These are phyloP conservation scores for Sphaerobolus stellatus DNA, from an alignment of 1,284 basidiomycete genomes.

Conservation along the genomic window DNA sequence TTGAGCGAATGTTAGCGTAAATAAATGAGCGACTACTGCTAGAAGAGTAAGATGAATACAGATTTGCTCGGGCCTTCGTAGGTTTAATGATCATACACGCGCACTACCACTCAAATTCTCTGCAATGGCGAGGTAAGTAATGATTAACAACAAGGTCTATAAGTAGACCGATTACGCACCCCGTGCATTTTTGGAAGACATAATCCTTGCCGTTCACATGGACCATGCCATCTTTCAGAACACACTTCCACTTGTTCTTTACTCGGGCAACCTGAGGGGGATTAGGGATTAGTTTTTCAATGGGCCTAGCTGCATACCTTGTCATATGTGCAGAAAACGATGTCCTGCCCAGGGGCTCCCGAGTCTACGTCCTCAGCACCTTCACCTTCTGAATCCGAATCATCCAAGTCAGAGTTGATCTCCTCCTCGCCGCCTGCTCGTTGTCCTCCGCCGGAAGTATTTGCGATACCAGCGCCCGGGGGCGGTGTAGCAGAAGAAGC, in stretches of 20 bases:
- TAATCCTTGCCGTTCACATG: conserved; percentile 97
- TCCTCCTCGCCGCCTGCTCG: conserved; percentile 18
- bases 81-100: too few species aligned
- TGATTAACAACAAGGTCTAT: too few species aligned
- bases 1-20: neutral
- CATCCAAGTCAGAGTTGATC: conserved; percentile 93
- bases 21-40: neutral
- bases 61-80: neutral
- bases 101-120: conserved; percentile 24
- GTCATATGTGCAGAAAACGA: conserved; percentile 98
- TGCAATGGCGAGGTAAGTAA: conserved; percentile 2
- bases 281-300: neutral
- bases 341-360: conserved; percentile 76
- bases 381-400: conserved; percentile 72
- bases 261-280: conserved; percentile 82
- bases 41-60: neutral
- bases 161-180: conserved; percentile 46
- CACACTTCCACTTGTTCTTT: conserved; percentile 99
- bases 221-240: conserved; percentile 98
- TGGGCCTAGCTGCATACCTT: conserved; percentile 58
- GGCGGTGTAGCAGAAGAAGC: conserved; percentile 10
- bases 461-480: conserved; percentile 48
- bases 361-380: conserved; percentile 70
- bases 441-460: conserved; percentile 53
- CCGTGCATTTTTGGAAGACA: conserved; percentile 93